Percentiles rank a stretch among this genome's conserved stretches.
Evolutionary conservation across 495 filamentous ascomycete genomes (phyloP).

Genomic region (Paragyromitra xinjiangensis): DNA sequence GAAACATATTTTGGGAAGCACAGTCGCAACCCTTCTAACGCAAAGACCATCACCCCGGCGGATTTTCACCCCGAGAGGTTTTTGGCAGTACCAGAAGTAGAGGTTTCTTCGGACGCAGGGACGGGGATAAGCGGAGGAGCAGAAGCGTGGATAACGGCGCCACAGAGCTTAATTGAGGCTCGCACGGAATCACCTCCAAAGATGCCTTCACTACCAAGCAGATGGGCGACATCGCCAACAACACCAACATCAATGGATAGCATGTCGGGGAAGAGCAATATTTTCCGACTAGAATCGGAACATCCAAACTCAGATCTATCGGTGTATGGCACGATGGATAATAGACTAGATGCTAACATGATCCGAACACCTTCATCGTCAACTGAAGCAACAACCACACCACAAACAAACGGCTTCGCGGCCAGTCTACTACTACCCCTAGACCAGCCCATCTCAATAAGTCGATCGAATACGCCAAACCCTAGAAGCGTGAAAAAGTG

Average conservation of each 20-base stretch:
- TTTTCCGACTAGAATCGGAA: slow-evolving; percentile 44
- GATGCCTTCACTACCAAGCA: slow-evolving; percentile 51
- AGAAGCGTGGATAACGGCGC: slow-evolving; percentile 52
- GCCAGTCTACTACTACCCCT: slow-evolving; percentile 42
- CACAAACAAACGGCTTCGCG: slow-evolving; percentile 35
- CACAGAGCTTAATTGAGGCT: slow-evolving; percentile 53
- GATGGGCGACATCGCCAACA: slow-evolving; percentile 47
- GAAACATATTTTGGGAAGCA: slow-evolving; percentile 44
- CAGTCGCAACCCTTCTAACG: slow-evolving; percentile 54
- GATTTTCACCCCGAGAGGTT: slow-evolving; percentile 45
- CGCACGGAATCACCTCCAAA: not conserved
- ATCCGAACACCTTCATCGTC: slow-evolving; percentile 49
- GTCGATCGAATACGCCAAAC: slow-evolving; percentile 52
- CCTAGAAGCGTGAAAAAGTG: slow-evolving; percentile 61
- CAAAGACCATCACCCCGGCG: slow-evolving; percentile 57
- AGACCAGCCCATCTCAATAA: slow-evolving; percentile 42
- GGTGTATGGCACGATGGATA: slow-evolving; percentile 41
- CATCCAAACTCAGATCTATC: slow-evolving; percentile 48
- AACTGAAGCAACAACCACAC: slow-evolving; percentile 46
- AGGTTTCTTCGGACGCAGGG: slow-evolving; percentile 51
- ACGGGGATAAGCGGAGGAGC: slow-evolving; percentile 44
- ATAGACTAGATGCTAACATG: slow-evolving; percentile 48
- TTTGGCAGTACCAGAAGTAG: slow-evolving; percentile 47
- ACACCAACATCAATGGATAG: slow-evolving; percentile 42
- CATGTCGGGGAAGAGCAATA: slow-evolving; percentile 25